These are phyloP conservation scores for Microdochium paspali DNA, from an alignment of 2,329 filamentous ascomycete species.

Conservation along the genomic window DNA sequence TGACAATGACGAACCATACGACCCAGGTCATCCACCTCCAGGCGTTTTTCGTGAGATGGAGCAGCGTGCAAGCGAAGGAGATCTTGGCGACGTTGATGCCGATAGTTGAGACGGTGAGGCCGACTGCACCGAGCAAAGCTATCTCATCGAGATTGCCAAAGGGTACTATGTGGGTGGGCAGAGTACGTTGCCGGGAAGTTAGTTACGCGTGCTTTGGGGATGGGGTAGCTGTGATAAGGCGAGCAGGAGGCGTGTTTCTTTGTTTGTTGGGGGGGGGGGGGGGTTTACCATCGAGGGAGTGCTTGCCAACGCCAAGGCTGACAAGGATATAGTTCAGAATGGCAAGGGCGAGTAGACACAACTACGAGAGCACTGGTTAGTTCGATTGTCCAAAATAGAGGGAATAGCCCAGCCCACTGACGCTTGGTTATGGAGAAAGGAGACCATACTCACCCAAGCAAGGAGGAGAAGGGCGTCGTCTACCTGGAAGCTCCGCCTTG, in stretches of 20 bases:
- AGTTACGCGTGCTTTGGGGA: no score
- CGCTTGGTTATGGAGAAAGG: no score
- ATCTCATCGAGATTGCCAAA: constrained; percentile 8
- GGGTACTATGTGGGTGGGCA: no score
- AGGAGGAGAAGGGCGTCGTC: neutral
- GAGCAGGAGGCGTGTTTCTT: neutral
- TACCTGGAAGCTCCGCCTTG: neutral
- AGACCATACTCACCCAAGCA: neutral
- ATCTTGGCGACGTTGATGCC: constrained; percentile 19
- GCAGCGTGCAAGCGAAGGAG: constrained; percentile 18
- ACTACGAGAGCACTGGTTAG: no score
- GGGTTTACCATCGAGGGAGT: constrained; percentile 6
- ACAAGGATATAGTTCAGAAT: constrained; percentile 1
- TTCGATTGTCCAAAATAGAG: no score
- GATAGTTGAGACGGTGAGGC: constrained; percentile 11
- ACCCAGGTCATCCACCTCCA: constrained; percentile 2
- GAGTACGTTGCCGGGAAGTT: no score
- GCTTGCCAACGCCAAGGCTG: constrained; percentile 7
- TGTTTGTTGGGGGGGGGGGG: neutral
- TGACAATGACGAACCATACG: constrained; percentile 15
- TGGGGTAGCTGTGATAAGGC: no score
- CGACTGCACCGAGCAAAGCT: constrained; percentile 1
- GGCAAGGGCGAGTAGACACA: neutral
- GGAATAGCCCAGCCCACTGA: no score
- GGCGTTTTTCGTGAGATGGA: constrained; percentile 12